Conservation (phyloP, 2,329 filamentous ascomycete species). For the Fusarium transvaalense region DNA sequence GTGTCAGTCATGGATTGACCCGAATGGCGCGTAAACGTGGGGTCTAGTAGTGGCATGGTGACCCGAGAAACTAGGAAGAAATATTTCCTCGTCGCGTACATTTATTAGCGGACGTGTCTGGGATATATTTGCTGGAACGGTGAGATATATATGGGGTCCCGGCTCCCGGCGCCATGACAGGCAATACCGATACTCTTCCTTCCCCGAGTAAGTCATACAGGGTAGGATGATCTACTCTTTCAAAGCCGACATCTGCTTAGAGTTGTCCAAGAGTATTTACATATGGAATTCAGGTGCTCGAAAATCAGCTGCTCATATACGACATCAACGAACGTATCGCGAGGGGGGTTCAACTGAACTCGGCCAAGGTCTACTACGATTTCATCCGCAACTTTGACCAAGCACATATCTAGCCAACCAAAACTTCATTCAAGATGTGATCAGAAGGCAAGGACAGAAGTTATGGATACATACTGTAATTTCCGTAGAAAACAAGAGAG, state of each 20-base stretch:
- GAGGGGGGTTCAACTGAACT: constrained; percentile 19
- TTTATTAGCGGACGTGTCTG: constrained; percentile 11
- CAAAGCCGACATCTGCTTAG: background rate
- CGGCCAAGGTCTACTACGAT: constrained; percentile 23
- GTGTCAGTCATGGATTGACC: constrained; percentile 58
- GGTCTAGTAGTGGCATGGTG: background rate
- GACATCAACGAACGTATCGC: constrained; percentile 26
- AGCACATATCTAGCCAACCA: background rate
- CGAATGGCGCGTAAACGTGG: background rate
- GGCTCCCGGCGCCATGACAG: constrained; percentile 27
- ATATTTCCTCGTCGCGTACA: background rate
- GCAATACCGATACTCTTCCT: constrained; percentile 27
- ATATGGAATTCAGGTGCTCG: constrained; percentile 8
- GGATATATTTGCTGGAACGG: constrained; percentile 21
- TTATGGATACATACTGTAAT: background rate
- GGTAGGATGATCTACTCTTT: accelerated
- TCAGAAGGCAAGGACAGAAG: background rate
- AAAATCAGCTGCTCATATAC: constrained; percentile 13
- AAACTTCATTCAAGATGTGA: background rate
- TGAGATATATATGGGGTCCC: constrained; percentile 8
- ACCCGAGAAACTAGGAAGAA: background rate
- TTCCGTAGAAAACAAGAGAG: background rate
- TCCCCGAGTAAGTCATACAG: constrained; percentile 8
- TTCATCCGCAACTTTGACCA: constrained; percentile 22
- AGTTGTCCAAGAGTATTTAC: constrained; percentile 13